Evolutionary conservation across 2,329 filamentous ascomycete species (phyloP).

Genomic region (Penicillium sp.): DNA sequence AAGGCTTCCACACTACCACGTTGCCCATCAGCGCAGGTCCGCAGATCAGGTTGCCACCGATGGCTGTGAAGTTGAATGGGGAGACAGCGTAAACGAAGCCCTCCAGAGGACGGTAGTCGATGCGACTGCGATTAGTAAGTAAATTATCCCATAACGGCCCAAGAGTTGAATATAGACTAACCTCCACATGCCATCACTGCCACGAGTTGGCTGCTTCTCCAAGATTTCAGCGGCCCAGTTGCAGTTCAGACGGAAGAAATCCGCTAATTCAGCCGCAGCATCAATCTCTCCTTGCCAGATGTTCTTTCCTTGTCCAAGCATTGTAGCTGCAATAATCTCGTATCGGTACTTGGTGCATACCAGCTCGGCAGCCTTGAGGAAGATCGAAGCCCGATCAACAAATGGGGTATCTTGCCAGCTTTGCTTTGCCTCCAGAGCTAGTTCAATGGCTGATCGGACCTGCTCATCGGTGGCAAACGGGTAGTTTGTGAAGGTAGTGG

Average conservation of each 20-base stretch:
- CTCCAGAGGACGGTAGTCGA: slow-evolving; percentile 80
- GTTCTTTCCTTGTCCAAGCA: slow-evolving; percentile 93
- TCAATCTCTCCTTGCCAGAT: slow-evolving; percentile 96
- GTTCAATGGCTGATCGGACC: slow-evolving; percentile 67
- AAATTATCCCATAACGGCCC: not conserved
- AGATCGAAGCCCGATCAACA: slow-evolving; percentile 77
- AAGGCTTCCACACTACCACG: slow-evolving; percentile 93
- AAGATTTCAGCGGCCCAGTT: slow-evolving; percentile 84
- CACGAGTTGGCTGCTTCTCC: slow-evolving; percentile 70
- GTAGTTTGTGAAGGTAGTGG: slow-evolving; percentile 64
- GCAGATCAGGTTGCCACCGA: slow-evolving; percentile 73
- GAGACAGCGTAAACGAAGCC: slow-evolving; percentile 90
- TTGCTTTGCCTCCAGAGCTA: slow-evolving; percentile 70
- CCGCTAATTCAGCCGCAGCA: slow-evolving; percentile 75
- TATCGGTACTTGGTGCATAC: slow-evolving; percentile 84
- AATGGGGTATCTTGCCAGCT: slow-evolving; percentile 80
- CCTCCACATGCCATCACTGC: slow-evolving; percentile 81
- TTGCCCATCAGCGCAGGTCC: slow-evolving; percentile 85
- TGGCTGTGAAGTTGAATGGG: slow-evolving; percentile 94
- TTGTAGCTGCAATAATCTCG: slow-evolving; percentile 87
- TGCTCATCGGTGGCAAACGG: slow-evolving; percentile 67
- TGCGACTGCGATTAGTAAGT: slow-evolving; percentile 42
- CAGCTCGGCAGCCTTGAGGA: slow-evolving; percentile 86
- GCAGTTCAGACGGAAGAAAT: slow-evolving; percentile 60
- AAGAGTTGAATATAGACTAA: slow-evolving; percentile 22